These are phyloP conservation scores for Trichoderma brevicompactum DNA, from an alignment of 2,329 filamentous ascomycete species.

Conservation along the genomic window DNA sequence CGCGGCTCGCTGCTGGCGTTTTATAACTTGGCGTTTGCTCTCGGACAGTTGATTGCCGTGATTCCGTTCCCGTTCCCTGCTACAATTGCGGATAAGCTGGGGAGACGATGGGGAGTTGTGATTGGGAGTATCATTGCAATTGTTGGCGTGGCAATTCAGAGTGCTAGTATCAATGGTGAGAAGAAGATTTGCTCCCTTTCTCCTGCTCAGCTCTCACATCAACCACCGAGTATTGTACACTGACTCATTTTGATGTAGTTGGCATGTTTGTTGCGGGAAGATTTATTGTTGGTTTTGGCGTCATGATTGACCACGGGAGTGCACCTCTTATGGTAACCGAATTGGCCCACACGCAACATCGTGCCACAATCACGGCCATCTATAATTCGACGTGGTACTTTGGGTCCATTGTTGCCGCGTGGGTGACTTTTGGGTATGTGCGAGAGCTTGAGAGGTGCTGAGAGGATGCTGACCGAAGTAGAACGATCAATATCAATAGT, in stretches of 20 bases:
- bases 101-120: slow-evolving; percentile 11
- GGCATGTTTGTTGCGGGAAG: slow-evolving; percentile 47
- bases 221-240: too few relatives aligned
- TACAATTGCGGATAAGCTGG: slow-evolving; percentile 15
- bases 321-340: slow-evolving; percentile 68
- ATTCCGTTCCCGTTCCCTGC: slow-evolving; percentile 14
- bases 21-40: slow-evolving; percentile 11
- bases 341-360: slow-evolving; percentile 70
- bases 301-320: slow-evolving; percentile 65
- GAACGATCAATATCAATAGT: slow-evolving; percentile 46
- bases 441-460: background rate
- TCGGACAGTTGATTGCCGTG: slow-evolving; percentile 13
- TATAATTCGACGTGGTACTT: slow-evolving; percentile 68
- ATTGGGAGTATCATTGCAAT: slow-evolving; percentile 22
- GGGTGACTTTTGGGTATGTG: slow-evolving; percentile 25
- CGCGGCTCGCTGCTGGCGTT: slow-evolving; percentile 12
- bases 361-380: slow-evolving; percentile 65
- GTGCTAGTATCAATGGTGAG: slow-evolving; percentile 19
- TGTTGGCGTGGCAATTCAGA: slow-evolving; percentile 20
- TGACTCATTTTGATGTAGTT: background rate
- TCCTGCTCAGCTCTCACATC: slow-evolving; percentile 33
- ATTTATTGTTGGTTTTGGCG: slow-evolving; percentile 64
- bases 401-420: slow-evolving; percentile 21
- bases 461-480: background rate
- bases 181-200: slow-evolving; percentile 39